Percentiles rank a stretch among this genome's conserved stretches.
These are phyloP conservation scores for Dioscorea zingiberensis DNA, from an alignment of 106 monocot genomes.

Conservation along the genomic window DNA sequence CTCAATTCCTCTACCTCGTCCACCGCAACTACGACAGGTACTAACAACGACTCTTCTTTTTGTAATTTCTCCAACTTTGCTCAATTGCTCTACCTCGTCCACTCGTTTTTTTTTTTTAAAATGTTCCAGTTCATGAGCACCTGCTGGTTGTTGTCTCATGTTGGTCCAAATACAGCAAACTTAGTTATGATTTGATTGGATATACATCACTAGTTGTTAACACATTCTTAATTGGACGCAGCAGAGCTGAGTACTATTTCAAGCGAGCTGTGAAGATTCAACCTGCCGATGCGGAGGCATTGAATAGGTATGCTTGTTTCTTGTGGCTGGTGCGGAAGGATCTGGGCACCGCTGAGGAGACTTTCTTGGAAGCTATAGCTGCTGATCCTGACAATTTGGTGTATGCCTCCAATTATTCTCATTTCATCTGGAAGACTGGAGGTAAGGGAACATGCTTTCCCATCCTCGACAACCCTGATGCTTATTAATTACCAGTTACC, in stretches of 20 bases:
- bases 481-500: too few species aligned
- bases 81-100: too few species aligned
- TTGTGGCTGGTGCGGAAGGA: slow-evolving; percentile 73
- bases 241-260: slow-evolving; percentile 81
- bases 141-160: too few species aligned
- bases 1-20: slow-evolving; percentile 67
- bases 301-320: slow-evolving; percentile 70
- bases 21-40: slow-evolving; percentile 56
- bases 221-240: not conserved
- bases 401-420: slow-evolving; percentile 69
- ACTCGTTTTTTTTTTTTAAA: too few species aligned
- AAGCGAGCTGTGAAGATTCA: slow-evolving; percentile 43
- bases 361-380: slow-evolving; percentile 60
- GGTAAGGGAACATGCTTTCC: slow-evolving; percentile 88
- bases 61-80: too few species aligned
- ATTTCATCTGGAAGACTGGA: slow-evolving; percentile 91
- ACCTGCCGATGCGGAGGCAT: slow-evolving; percentile 65
- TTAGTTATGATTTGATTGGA: too few species aligned
- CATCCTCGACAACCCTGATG: too few species aligned
- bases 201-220: not conserved
- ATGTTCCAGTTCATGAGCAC: too few species aligned
- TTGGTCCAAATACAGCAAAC: too few species aligned
- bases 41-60: not conserved
- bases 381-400: slow-evolving; percentile 60
- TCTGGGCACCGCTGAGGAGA: slow-evolving; percentile 66